phyloP scores from a whole-genome alignment of 495 filamentous ascomycete species.

The Podospora pseudopauciseta region DNA sequence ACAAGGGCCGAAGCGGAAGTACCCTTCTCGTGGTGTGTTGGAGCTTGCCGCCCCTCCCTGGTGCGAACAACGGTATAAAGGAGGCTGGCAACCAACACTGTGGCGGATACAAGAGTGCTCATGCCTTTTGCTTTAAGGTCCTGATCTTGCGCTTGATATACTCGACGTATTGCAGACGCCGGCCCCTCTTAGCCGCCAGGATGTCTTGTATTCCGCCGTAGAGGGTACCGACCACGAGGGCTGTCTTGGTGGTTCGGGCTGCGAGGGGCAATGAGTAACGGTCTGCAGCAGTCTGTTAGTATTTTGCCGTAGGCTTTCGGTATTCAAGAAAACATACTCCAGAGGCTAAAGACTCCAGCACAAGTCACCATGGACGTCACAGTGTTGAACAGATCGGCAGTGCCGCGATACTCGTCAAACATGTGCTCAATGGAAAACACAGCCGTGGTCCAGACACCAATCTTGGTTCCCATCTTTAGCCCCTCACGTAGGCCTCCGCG shows the following conservation, averaged over 20 bases:
- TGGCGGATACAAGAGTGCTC: conserved; percentile 40
- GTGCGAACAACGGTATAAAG: neutral
- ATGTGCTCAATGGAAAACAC: conserved; percentile 79
- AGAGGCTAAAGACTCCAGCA: conserved; percentile 80
- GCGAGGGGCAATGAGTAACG: conserved; percentile 76
- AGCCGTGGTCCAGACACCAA: conserved; percentile 61
- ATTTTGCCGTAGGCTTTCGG: neutral
- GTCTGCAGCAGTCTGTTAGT: conserved; percentile 50
- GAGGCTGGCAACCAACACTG: neutral
- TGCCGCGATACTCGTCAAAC: conserved; percentile 71
- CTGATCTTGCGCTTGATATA: conserved; percentile 47
- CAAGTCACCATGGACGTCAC: conserved; percentile 75
- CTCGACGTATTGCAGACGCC: conserved; percentile 67
- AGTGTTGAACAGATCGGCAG: conserved; percentile 69
- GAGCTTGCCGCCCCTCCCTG: neutral
- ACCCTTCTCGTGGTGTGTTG: neutral
- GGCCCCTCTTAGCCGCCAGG: conserved; percentile 53
- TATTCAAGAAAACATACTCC: conserved; percentile 55
- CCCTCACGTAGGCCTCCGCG: conserved; percentile 75
- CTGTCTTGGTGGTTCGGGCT: conserved; percentile 77
- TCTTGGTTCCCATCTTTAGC: conserved; percentile 65
- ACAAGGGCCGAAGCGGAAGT: neutral
- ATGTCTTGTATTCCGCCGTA: conserved; percentile 78
- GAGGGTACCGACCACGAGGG: conserved; percentile 68
- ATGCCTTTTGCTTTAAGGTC: neutral